Base-by-base conservation (phyloP, 2,329 filamentous ascomycete genomes). In the Aspergillus felis region DNA sequence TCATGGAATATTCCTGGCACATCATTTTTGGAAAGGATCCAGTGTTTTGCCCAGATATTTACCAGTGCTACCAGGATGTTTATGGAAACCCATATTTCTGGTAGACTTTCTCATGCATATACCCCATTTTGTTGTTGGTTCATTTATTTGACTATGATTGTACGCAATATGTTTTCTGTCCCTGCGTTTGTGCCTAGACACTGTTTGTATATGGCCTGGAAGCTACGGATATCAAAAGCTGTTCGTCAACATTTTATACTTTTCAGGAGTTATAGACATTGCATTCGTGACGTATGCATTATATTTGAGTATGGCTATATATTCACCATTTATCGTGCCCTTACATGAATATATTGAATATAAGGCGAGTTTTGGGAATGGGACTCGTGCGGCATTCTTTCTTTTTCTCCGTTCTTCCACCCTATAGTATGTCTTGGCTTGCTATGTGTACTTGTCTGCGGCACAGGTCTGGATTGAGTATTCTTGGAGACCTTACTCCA, bases 21-120 rank as follows among this genome's bases (percentile, higher is more conserved):
- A 82, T 80, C 76, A 75, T 71, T 70, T 78, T 69, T 56, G 63
- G 63, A 14, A 57, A 63, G 50, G 62, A 65, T 17, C 51, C 63
- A 6, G 63, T 65, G 14, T 65, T 84, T 61, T 88, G 85, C 64
- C 86, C 86, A 1, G 74, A 76, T 24, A 81, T 82, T 3, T 71
- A 76, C 49, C 79, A 82, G 12, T 88, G 85, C 67, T 87, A 87
- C 69, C 87, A 85, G 71, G 80, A 84, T 32, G 78, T 83, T 29
- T 88, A 84, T 62, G 85, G 85, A 1, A 62, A 58, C 27, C 56
- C 60, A 20, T 64, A 61, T 49, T 64, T 64, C 57, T 65, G 61
- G 63, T 66, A 57, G 58, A 47, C 14, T 47, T 62, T 60, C 38
- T 62, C 59, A 57, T 61, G 57, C 53, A 61, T 62, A 64, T 62